Evolutionary conservation across 441 rosid genomes (phyloP).

Genomic region (Raphanus hybrid): DNA sequence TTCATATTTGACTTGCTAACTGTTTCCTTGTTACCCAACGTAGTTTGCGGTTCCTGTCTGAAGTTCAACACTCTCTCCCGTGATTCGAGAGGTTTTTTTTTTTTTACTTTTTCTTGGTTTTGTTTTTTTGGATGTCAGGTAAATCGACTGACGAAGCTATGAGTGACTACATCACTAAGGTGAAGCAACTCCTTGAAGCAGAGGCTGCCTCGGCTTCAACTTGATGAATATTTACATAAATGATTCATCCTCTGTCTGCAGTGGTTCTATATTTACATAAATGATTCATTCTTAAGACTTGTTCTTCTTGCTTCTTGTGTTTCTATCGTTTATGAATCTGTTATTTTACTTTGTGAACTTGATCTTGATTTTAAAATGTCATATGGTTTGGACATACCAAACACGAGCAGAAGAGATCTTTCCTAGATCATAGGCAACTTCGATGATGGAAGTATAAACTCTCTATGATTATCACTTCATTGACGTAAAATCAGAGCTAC

Average conservation of each 20-base stretch:
- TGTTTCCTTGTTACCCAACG: too few relatives aligned
- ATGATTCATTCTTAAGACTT: slow-evolving; percentile 32
- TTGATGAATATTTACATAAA: slow-evolving; percentile 34
- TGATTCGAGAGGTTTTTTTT: too few relatives aligned
- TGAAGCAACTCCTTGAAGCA: slow-evolving; percentile 72
- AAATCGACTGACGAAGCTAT: slow-evolving; percentile 86
- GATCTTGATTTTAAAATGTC: background rate
- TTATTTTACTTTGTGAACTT: slow-evolving; percentile 14
- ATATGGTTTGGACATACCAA: slow-evolving; percentile 25
- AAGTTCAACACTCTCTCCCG: too few relatives aligned
- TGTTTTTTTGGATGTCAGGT: slow-evolving; percentile 46
- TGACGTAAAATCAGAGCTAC: slow-evolving; percentile 30
- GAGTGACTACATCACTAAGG: slow-evolving; percentile 85
- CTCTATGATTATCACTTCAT: slow-evolving; percentile 22
- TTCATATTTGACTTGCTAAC: too few relatives aligned
- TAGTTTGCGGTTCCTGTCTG: too few relatives aligned
- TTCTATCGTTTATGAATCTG: slow-evolving; percentile 15
- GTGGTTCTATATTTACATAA: slow-evolving; percentile 6
- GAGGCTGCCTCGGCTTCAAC: slow-evolving; percentile 45
- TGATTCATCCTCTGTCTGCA: background rate
- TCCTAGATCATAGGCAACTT: slow-evolving; percentile 29
- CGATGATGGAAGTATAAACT: slow-evolving; percentile 24
- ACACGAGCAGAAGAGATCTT: slow-evolving; percentile 36
- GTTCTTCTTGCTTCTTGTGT: slow-evolving; percentile 33
- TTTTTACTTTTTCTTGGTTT: background rate